phyloP scores from a whole-genome alignment of 164 flowering plant species.

The Chimonanthus praecox region DNA sequence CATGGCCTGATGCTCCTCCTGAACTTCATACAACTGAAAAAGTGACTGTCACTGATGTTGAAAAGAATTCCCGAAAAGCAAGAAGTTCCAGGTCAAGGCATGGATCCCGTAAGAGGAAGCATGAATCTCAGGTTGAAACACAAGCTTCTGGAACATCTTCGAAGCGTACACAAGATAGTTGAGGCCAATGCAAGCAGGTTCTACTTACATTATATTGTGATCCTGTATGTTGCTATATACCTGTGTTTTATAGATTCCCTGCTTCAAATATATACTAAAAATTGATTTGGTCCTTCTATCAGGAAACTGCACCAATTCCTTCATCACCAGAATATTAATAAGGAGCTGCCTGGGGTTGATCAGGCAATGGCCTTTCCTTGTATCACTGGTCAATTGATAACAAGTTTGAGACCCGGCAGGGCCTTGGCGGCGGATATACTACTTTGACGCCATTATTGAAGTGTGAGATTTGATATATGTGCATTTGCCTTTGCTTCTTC shows the following conservation, averaged over 20 bases:
- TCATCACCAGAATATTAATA: neutral
- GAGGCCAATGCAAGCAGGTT: slow-evolving; percentile 1
- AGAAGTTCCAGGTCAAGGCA: slow-evolving; percentile 47
- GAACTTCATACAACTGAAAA: slow-evolving; percentile 59
- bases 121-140: slow-evolving; percentile 36
- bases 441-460: neutral
- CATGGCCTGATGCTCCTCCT: slow-evolving; percentile 96
- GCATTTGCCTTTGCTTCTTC: slow-evolving; percentile 4
- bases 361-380: neutral
- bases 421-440: neutral
- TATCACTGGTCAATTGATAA: neutral
- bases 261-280: neutral
- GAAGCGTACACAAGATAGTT: slow-evolving; percentile 26
- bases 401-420: neutral
- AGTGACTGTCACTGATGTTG: slow-evolving; percentile 19
- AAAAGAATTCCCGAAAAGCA: slow-evolving; percentile 39
- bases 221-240: neutral
- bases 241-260: neutral
- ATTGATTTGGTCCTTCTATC: neutral
- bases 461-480: neutral
- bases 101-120: slow-evolving; percentile 63
- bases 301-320: slow-evolving; percentile 5
- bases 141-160: slow-evolving; percentile 22
- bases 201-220: neutral
- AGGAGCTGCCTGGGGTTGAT: neutral